Evolutionary conservation across 306 rosid species (phyloP), one percentile per base, ranked within the genome.

Genomic region (Fagus crenata): DNA sequence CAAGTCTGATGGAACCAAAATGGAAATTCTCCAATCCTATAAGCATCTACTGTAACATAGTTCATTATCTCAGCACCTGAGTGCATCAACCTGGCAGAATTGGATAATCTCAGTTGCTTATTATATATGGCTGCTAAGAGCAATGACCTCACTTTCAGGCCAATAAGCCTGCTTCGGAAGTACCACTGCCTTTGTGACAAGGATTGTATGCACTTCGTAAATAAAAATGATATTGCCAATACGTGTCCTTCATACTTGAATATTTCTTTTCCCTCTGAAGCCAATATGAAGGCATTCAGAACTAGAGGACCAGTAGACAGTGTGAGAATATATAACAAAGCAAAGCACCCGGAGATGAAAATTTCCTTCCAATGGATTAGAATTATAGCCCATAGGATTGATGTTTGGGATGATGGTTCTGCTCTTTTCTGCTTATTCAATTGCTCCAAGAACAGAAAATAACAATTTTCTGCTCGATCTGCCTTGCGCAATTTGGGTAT

Each of bases 41-140:
- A 91, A 0, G 93, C 92, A 82, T 93, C 98, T 2, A 91, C 93
- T 0, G 89, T 89, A n/a, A 86, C 88, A 75, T 91, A 93, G 77
- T 89, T 89, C 95, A 88, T 91, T 32, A 93, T 87, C 86, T 91
- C 95, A 5, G 96, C 98, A 36, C 88, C 78, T 1, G 95, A 93
- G 81, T 93, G 95, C 15, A 35, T 51, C 84, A 89, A 43, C 73
- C 73, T 85, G 14, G 94, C 81, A 76, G 85, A 82, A 81, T 82
- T 88, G 12, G 98, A 91, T 51, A 93, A 68, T 64, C 82, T 82
- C 42, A 93, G 46, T 78, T 80, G 83, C 51, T 93, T 93, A 65
- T 81, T 82, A 64, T 87, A 93, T 36, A 91, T 88, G 69, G 77
- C 83, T 22, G 96, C 89, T 5, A 87, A 82, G 53, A 93, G 89